phyloP scores from a whole-genome alignment of 2,329 filamentous ascomycete genomes.

The Fusarium graminum region DNA sequence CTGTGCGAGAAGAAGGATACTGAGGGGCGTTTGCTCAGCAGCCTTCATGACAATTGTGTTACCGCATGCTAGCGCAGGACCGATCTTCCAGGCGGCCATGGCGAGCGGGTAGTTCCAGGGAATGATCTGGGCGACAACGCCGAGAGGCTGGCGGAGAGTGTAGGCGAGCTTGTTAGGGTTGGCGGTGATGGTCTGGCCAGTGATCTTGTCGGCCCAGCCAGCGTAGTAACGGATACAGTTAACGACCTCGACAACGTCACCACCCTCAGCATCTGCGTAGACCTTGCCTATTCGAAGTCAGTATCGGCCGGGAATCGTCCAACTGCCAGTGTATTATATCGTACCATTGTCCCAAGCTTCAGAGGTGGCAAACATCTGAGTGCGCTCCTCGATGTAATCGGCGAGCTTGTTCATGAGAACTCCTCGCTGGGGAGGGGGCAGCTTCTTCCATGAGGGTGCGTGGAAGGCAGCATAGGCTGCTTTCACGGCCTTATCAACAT shows the following conservation, averaged over 20 bases:
- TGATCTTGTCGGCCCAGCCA: conserved; percentile 89
- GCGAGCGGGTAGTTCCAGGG: conserved; percentile 87
- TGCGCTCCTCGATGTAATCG: conserved; percentile 69
- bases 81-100: conserved; percentile 85
- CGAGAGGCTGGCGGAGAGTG: conserved; percentile 68
- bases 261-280: conserved; percentile 70
- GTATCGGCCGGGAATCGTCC: conserved; percentile 54
- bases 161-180: conserved; percentile 82
- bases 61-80: conserved; percentile 76
- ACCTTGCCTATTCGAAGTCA: conserved; percentile 62
- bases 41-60: conserved; percentile 80
- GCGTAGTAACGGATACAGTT: conserved; percentile 59
- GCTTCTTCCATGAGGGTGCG: conserved; percentile 74
- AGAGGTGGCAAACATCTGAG: conserved; percentile 59
- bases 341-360: conserved; percentile 77
- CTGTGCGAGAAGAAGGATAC: conserved; percentile 71
- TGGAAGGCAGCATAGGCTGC: conserved; percentile 75
- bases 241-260: conserved; percentile 67
- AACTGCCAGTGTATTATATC: neutral
- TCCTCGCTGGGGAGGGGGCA: conserved; percentile 74
- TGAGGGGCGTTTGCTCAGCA: conserved; percentile 81
- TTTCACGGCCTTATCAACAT: conserved; percentile 50
- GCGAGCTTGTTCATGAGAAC: conserved; percentile 77
- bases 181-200: conserved; percentile 83
- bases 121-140: conserved; percentile 86